Evolutionary conservation across 2,329 filamentous ascomycete genomes (phyloP).

Genomic region (Cyphellophora europaea): DNA sequence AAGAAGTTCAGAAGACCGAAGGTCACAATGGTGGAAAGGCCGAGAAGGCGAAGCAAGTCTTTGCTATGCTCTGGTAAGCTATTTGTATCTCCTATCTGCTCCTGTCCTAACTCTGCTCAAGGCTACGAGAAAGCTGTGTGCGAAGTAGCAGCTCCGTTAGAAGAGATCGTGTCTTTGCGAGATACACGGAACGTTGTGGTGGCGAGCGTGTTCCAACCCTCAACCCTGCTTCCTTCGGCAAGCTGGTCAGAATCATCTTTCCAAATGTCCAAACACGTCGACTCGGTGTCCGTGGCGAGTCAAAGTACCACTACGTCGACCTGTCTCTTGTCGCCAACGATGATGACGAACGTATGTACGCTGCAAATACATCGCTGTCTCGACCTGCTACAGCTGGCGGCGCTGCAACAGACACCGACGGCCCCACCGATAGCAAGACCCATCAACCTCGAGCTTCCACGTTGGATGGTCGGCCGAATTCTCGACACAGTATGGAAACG

Average conservation of each 20-base stretch:
- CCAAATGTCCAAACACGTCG: conserved; percentile 88
- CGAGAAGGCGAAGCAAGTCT: conserved; percentile 43
- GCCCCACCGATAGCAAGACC: conserved; percentile 5
- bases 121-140: conserved; percentile 38
- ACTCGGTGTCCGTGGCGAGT: conserved; percentile 87
- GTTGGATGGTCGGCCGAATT: conserved; percentile 6
- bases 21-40: conserved; percentile 36
- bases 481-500: conserved; percentile 20
- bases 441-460: neutral
- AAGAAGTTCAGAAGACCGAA: conserved; percentile 40
- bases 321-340: conserved; percentile 28
- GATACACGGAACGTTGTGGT: conserved; percentile 86
- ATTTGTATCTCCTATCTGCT: too few species aligned
- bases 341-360: conserved; percentile 14
- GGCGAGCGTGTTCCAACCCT: conserved; percentile 89
- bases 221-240: conserved; percentile 95
- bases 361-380: conserved; percentile 5
- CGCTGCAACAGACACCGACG: conserved; percentile 9
- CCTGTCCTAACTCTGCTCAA: conserved; percentile 18
- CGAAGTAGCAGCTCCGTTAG: conserved; percentile 61
- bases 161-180: conserved; percentile 85
- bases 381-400: conserved; percentile 14
- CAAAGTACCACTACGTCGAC: conserved; percentile 85
- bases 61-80: conserved; percentile 42
- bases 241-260: conserved; percentile 91